phyloP scores from a whole-genome alignment of 768 basidiomycete genomes.

The Boletus coccyginus region DNA sequence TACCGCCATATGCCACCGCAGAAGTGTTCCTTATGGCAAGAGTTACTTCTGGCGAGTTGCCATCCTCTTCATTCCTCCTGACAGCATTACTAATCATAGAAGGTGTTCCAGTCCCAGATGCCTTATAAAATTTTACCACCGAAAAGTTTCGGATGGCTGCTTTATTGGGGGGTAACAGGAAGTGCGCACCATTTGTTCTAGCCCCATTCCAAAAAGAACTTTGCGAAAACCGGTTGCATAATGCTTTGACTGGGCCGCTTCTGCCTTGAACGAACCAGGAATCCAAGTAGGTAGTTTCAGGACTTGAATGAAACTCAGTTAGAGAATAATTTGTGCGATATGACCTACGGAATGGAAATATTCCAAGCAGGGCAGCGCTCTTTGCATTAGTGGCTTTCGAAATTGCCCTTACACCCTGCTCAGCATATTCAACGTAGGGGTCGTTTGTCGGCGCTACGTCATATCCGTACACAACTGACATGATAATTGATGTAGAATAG shows the following conservation, averaged over 20 bases:
- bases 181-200: conserved; percentile 20
- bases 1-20: conserved; percentile 23
- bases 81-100: conserved; percentile 24
- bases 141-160: background rate
- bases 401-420: conserved; percentile 16
- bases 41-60: conserved; percentile 18
- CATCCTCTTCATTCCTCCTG: conserved; percentile 17
- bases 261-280: conserved; percentile 22
- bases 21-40: conserved; percentile 21
- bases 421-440: conserved; percentile 19
- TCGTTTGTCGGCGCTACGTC: conserved; percentile 18
- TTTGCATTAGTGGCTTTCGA: conserved; percentile 16
- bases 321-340: background rate
- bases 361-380: conserved; percentile 18
- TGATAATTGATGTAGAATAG: conserved; percentile 23
- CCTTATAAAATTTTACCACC: conserved; percentile 2
- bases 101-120: conserved; percentile 9
- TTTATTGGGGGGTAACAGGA: background rate
- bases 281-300: conserved; percentile 26
- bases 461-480: conserved; percentile 29
- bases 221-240: conserved; percentile 18
- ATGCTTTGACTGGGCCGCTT: conserved; percentile 12
- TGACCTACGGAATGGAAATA: conserved; percentile 29
- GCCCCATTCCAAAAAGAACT: conserved; percentile 22
- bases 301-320: conserved; percentile 13